Percentiles rank a stretch among this genome's conserved stretches.
Conservation (phyloP, 768 basidiomycete genomes). For the Amanita rimosa region DNA sequence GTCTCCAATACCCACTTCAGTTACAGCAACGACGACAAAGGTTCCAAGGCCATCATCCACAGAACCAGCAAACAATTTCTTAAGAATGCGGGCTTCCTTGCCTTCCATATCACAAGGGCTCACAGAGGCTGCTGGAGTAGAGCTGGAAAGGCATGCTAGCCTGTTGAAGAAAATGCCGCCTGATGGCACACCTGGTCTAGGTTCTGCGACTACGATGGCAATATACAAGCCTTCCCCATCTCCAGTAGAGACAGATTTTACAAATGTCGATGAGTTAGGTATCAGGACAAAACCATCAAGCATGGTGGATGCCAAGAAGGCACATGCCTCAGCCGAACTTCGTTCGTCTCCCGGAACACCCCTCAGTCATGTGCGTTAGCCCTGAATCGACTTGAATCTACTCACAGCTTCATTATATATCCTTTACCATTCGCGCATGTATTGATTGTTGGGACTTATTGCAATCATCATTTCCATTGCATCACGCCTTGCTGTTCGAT, state of each 20-base stretch:
- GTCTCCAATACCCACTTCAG: constrained; percentile 6
- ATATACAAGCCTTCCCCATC: constrained; percentile 44
- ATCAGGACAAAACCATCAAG: constrained; percentile 20
- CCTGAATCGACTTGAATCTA: constrained; percentile 36
- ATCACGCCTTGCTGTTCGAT: constrained; percentile 13
- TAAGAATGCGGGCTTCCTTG: constrained; percentile 23
- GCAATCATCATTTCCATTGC: constrained; percentile 15
- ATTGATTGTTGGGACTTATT: constrained; percentile 17
- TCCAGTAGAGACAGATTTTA: constrained; percentile 33
- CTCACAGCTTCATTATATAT: constrained; percentile 26
- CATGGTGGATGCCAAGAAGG: constrained; percentile 13
- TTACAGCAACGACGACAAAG: constrained; percentile 5
- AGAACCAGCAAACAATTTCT: constrained; percentile 3
- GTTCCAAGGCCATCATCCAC: constrained; percentile 10
- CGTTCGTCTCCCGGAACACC: constrained; percentile 48
- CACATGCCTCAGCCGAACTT: constrained; percentile 18
- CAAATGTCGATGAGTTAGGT: constrained; percentile 36
- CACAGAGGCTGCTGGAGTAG: constrained; percentile 4
- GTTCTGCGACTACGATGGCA: constrained; percentile 70
- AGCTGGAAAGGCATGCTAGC: constrained; percentile 5
- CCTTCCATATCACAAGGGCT: constrained; percentile 23
- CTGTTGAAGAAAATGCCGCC: constrained; percentile 14
- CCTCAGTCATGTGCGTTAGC: constrained; percentile 81
- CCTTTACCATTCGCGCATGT: constrained; percentile 18
- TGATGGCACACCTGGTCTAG: constrained; percentile 32